These are phyloP conservation scores for Tulasnella calospora DNA, from an alignment of 768 basidiomycete genomes.

Conservation along the genomic window DNA sequence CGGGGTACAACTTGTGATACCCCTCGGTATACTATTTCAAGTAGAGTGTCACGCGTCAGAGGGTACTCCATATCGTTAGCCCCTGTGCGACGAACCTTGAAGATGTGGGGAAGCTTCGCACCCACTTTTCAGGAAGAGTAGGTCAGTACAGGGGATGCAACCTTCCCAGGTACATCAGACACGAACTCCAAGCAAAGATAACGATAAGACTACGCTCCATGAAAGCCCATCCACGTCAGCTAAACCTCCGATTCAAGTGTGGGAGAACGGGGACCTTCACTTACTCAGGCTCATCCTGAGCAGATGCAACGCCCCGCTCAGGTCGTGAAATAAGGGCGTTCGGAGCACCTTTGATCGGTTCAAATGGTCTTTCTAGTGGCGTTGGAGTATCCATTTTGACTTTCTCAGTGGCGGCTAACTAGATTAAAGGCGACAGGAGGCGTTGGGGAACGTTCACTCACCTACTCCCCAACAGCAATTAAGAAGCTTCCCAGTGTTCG, in stretches of 20 bases:
- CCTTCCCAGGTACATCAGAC: background rate
- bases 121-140: constrained; percentile 15
- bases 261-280: background rate
- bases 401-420: background rate
- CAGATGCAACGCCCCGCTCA: background rate
- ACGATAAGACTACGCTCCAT: constrained; percentile 19
- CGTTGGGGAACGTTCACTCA: background rate
- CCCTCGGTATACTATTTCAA: constrained; percentile 24
- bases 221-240: background rate
- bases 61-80: background rate
- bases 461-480: background rate
- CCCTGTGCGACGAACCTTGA: constrained; percentile 7
- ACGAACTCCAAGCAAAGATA: constrained; percentile 26
- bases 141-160: background rate
- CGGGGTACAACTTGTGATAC: constrained; percentile 24
- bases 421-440: background rate
- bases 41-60: background rate
- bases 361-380: background rate
- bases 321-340: constrained; percentile 7
- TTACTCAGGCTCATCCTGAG: background rate
- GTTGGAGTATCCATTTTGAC: background rate
- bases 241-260: background rate
- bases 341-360: background rate
- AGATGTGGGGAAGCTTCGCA: constrained; percentile 17
- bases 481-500: background rate